A percentile compares a stretch with the other conserved stretches of the same genome.
Evolutionary conservation across 139 green algal genomes (phyloP).

Genomic region (Haematococcus lacustris): DNA sequence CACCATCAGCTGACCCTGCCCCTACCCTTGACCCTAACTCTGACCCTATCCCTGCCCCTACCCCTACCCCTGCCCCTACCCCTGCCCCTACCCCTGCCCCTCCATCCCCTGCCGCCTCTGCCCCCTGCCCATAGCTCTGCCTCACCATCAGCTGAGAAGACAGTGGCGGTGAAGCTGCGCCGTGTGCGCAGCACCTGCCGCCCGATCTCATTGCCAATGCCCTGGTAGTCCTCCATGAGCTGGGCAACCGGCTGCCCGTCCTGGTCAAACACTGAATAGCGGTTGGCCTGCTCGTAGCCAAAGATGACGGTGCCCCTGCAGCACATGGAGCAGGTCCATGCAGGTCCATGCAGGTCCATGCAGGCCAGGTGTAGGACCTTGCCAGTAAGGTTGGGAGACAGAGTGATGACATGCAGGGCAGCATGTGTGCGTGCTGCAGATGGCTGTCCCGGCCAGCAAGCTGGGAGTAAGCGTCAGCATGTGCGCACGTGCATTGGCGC

Average conservation of each 20-base stretch:
- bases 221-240: slow-evolving; percentile 51
- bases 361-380: not conserved
- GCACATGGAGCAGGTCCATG: not conserved
- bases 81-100: no score
- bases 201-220: slow-evolving; percentile 62
- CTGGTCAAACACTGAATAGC: slow-evolving; percentile 71
- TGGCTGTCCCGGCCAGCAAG: not conserved
- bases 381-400: not conserved
- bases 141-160: slow-evolving; percentile 54
- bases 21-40: no score
- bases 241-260: slow-evolving; percentile 25
- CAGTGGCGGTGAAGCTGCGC: slow-evolving; percentile 68
- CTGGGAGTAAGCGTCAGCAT: not conserved
- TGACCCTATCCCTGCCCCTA: no score
- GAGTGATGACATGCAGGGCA: not conserved
- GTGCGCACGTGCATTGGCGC: not conserved
- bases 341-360: not conserved
- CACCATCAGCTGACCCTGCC: no score
- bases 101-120: no score
- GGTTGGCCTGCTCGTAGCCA: slow-evolving; percentile 80
- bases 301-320: slow-evolving; percentile 78
- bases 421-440: not conserved
- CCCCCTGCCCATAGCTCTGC: no score
- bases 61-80: no score
- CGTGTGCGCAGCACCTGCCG: slow-evolving; percentile 69